Percentiles rank a stretch among this genome's conserved stretches.
phyloP scores from a whole-genome alignment of 345 rosid species.

The Physaria fendleri region DNA sequence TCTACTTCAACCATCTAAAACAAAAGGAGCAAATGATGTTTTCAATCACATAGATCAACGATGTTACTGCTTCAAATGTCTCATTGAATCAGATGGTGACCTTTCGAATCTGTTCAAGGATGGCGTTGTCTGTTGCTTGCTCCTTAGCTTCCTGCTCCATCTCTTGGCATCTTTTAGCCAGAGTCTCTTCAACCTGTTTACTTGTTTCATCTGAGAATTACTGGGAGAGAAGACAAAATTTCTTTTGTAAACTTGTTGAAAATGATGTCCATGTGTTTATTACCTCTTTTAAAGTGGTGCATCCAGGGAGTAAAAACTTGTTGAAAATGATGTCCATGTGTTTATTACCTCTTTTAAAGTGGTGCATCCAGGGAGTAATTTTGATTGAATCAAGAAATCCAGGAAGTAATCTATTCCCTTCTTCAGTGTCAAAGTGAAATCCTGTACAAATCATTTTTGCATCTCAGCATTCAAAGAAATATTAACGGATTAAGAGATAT shows the following conservation, averaged over 20 bases:
- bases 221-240: background rate
- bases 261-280: background rate
- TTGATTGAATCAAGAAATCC: conserved; percentile 75
- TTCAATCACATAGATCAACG: background rate
- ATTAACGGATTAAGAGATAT: background rate
- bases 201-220: conserved; percentile 2
- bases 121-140: conserved; percentile 90
- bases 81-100: conserved; percentile 25
- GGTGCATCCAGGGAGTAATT: conserved; percentile 77
- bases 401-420: conserved; percentile 67
- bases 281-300: conserved; percentile 73
- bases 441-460: conserved; percentile 45
- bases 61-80: background rate
- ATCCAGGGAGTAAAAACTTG: conserved; percentile 54
- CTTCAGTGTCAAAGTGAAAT: conserved; percentile 87
- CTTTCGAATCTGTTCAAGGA: conserved; percentile 82
- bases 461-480: background rate
- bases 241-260: background rate
- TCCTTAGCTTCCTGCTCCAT: conserved; percentile 75
- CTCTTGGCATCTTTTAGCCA: conserved; percentile 65
- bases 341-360: conserved; percentile 58
- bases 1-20: conserved; percentile 86
- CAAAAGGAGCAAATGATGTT: background rate
- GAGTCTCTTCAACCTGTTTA: conserved; percentile 65
- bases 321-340: background rate